Evolutionary conservation across 176 grass and related monocot species (phyloP).

Genomic region (Eremochloa ophiuroides): DNA sequence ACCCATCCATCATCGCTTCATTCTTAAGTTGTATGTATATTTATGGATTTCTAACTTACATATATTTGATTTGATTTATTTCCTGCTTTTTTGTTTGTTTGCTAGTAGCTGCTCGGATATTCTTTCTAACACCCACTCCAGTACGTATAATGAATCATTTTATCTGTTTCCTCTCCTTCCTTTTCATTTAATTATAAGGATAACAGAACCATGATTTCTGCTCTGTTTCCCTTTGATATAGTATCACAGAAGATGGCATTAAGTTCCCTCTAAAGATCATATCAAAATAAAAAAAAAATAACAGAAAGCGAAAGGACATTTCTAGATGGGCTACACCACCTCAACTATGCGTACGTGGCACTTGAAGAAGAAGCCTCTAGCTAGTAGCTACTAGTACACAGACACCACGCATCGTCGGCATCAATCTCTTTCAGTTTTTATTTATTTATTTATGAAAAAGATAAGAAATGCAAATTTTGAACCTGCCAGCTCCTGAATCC

Average conservation of each 20-base stretch:
- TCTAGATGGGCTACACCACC: background rate
- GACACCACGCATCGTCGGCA: background rate
- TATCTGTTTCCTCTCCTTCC: background rate
- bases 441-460: too few species aligned
- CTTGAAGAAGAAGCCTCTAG: background rate
- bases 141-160: background rate
- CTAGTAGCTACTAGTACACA: background rate
- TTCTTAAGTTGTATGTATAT: background rate
- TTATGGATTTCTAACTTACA: background rate
- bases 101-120: background rate
- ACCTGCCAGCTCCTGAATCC: background rate
- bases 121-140: background rate
- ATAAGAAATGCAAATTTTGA: background rate
- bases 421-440: background rate
- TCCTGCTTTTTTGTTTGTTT: background rate
- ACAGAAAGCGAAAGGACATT: background rate
- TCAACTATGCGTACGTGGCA: background rate
- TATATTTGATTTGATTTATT: background rate
- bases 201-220: too few species aligned
- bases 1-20: background rate
- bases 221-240: too few species aligned
- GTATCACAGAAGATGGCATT: background rate
- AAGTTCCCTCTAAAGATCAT: background rate
- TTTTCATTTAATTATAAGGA: background rate
- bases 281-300: background rate